phyloP scores from a whole-genome alignment of 2,329 filamentous ascomycete genomes.

The Chrysoporthe deuterocubensis region DNA sequence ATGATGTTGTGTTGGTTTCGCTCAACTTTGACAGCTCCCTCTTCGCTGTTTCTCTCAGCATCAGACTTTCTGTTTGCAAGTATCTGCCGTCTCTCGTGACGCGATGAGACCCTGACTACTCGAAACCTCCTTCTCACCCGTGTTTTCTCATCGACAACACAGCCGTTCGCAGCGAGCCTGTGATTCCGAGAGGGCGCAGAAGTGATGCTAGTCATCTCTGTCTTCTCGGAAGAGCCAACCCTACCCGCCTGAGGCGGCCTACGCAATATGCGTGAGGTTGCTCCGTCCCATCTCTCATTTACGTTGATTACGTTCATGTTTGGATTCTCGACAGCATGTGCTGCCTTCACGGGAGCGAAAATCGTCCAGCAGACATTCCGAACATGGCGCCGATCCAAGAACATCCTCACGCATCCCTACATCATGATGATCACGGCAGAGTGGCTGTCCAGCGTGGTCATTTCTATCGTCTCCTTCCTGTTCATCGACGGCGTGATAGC shows the following conservation, averaged over 20 bases:
- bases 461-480: slow-evolving; percentile 40
- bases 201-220: background rate
- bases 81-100: background rate
- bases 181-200: background rate
- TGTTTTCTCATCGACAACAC: background rate
- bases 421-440: slow-evolving; percentile 45
- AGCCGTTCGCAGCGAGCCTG: background rate
- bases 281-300: slow-evolving; percentile 5
- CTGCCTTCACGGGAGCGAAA: slow-evolving; percentile 37
- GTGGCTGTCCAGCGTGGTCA: slow-evolving; percentile 36
- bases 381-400: slow-evolving; percentile 35
- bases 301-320: slow-evolving; percentile 35
- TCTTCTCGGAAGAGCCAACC: background rate
- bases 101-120: background rate
- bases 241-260: background rate
- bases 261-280: slow-evolving; percentile 20
- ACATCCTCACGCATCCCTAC: slow-evolving; percentile 36
- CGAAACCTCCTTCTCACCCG: background rate
- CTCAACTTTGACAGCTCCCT: background rate
- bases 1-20: background rate
- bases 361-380: slow-evolving; percentile 39
- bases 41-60: background rate
- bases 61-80: background rate
- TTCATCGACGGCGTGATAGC: slow-evolving; percentile 37
- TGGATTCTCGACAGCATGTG: slow-evolving; percentile 41